phyloP scores from a whole-genome alignment of 345 rosid genomes.

The Passiflora organensis region DNA sequence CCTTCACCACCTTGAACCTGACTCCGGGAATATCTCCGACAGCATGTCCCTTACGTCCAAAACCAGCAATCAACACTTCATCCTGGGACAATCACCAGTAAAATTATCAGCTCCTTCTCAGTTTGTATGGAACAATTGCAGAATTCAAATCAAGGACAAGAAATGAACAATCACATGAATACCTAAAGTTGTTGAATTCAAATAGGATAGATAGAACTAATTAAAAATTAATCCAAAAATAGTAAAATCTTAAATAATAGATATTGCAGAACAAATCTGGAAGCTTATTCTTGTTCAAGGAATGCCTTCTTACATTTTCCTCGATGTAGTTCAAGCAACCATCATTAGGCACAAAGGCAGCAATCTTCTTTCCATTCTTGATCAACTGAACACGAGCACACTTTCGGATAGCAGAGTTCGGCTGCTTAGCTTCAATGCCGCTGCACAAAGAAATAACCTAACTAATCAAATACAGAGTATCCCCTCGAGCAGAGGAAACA shows the following conservation, averaged over 20 bases:
- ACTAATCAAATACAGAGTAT: neutral
- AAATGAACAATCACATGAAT: too few species aligned
- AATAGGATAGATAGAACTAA: too few species aligned
- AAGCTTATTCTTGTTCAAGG: too few species aligned
- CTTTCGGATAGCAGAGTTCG: slow-evolving; percentile 94
- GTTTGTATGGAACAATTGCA: too few species aligned
- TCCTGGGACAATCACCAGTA: slow-evolving; percentile 32
- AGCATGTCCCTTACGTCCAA: slow-evolving; percentile 79
- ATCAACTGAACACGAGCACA: slow-evolving; percentile 94
- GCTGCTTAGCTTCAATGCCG: slow-evolving; percentile 97
- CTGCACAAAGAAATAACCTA: slow-evolving; percentile 35
- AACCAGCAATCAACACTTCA: slow-evolving; percentile 75
- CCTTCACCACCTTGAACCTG: slow-evolving; percentile 83
- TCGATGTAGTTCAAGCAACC: slow-evolving; percentile 95
- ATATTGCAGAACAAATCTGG: neutral
- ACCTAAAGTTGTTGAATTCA: too few species aligned
- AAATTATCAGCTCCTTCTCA: too few species aligned
- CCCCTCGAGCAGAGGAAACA: too few species aligned
- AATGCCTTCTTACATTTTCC: slow-evolving; percentile 86
- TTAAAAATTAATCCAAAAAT: neutral
- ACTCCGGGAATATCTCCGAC: slow-evolving; percentile 91
- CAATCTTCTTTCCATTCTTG: slow-evolving; percentile 93
- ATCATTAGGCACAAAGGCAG: slow-evolving; percentile 93
- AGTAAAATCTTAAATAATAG: neutral
- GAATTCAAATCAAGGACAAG: neutral